A percentile compares a stretch with the other conserved stretches of the same genome.
Conservation (phyloP, 257 asterid species). For the Osmanthus fragrans region DNA sequence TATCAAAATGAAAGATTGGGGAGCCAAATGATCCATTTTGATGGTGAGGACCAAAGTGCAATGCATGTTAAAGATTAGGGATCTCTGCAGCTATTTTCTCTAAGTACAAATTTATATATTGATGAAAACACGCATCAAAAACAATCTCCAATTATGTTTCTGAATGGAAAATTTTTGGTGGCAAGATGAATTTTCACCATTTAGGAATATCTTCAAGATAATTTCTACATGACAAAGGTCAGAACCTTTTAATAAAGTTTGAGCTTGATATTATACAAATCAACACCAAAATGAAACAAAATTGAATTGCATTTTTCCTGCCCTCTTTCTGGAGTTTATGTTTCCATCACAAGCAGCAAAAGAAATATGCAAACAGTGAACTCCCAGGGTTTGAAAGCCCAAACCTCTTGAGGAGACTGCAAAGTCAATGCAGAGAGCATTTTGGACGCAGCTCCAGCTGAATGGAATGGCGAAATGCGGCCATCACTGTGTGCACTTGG, state of each 20-base stretch:
- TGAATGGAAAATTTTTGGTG: background rate
- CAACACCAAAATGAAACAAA: constrained; percentile 2
- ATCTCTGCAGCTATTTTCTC: background rate
- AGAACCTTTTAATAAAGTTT: background rate
- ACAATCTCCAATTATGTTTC: background rate
- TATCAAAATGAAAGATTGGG: background rate
- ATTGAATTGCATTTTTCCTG: background rate
- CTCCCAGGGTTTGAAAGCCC: constrained; percentile 20
- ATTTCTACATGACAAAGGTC: background rate
- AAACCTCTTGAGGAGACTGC: constrained; percentile 88
- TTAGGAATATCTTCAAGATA: background rate
- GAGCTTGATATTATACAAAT: background rate
- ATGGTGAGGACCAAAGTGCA: background rate
- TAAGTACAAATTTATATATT: background rate
- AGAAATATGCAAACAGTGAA: background rate
- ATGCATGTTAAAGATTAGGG: background rate
- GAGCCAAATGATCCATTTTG: background rate
- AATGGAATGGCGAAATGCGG: constrained; percentile 70
- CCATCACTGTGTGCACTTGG: constrained; percentile 71
- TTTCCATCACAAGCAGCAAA: constrained; percentile 13
- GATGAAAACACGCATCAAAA: background rate
- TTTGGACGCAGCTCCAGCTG: constrained; percentile 66
- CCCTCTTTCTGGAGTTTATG: background rate
- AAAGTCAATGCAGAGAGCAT: constrained; percentile 64
- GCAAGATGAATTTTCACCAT: background rate